phyloP scores from a whole-genome alignment of 208 protist species.

The Crithidia brevicula region DNA sequence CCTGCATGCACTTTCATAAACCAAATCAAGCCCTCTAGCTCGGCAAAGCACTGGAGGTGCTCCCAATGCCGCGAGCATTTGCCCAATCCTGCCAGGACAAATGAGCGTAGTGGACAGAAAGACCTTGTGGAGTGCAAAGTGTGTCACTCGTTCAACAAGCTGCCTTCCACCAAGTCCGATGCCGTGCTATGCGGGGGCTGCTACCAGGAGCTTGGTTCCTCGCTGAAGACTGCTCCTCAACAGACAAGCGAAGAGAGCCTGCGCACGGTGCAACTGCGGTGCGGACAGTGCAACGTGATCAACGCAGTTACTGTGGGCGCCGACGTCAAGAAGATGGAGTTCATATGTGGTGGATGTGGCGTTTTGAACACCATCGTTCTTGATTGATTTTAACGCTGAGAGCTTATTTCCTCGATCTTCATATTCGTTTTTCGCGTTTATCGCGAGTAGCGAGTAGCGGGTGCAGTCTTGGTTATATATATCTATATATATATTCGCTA shows the following conservation, averaged over 20 bases:
- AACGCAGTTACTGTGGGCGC: constrained; percentile 56
- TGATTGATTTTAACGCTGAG: too few species aligned
- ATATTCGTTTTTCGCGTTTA: too few species aligned
- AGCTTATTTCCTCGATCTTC: too few species aligned
- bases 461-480: too few species aligned
- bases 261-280: constrained; percentile 70
- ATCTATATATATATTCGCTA: too few species aligned
- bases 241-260: constrained; percentile 21
- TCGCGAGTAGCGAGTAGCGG: too few species aligned
- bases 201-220: constrained; percentile 46
- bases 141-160: constrained; percentile 60
- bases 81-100: constrained; percentile 6
- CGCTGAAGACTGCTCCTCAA: background rate
- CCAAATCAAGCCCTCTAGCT: constrained; percentile 36
- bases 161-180: constrained; percentile 59
- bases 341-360: constrained; percentile 77
- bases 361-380: constrained; percentile 67
- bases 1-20: constrained; percentile 74
- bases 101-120: constrained; percentile 2
- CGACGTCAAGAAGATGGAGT: constrained; percentile 53
- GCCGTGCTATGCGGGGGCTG: constrained; percentile 73
- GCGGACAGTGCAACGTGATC: constrained; percentile 52
- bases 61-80: constrained; percentile 55
- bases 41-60: constrained; percentile 50
- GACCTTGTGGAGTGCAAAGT: constrained; percentile 50